Base-by-base conservation (phyloP, 208 protist genomes). In the Leishmania turanica region DNA sequence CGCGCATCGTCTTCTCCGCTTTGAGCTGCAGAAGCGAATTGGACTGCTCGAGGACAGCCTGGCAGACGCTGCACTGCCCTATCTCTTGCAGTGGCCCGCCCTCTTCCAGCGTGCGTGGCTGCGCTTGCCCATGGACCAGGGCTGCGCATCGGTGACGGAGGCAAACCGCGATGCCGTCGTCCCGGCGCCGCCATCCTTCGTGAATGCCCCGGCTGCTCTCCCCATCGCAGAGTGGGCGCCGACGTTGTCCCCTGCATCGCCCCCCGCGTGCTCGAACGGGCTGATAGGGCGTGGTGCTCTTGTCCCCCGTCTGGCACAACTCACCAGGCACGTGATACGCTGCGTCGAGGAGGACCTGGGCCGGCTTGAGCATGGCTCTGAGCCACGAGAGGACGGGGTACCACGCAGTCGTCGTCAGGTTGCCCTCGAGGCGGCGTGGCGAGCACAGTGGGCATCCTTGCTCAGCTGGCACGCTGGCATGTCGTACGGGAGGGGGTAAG, bases 11-110 rank as follows among this genome's bases (percentile, higher is more conserved):
- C 74, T 92, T 21, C 93, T 96, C 78, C 81, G 87, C 49, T 96
- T 94, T 72, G 94, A 97, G 79, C 83, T 97, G 31, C 88, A 90
- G 51, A 87, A 90, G 51, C 92, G 92, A 17, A 68, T 97, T 42
- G 88, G 90, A 5, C 84, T 97, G 19, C 74, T 97, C 31, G 92
- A 97, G 81, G 94, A 97, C 79, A 90, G 90, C 42, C 84, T 97
- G 19, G 84, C 86, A 2, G 85, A 91, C 37, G 94, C 94, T 9
- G 87, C 92, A 75, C 77, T 96, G 49, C 58, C 62, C 27, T 86
- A 93, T 40, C 82, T 96, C 3, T 21, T 95, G 1, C 79, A 87
- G 64, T 97, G 89, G 90, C 92, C 91, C 6, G 31, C 68, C 24
- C 49, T 93, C 13, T 90, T 95, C 49, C 84, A 88, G 13, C 88